phyloP scores from a whole-genome alignment of 352 stramenopile species.

The Phytophthora pseudosyringae region DNA sequence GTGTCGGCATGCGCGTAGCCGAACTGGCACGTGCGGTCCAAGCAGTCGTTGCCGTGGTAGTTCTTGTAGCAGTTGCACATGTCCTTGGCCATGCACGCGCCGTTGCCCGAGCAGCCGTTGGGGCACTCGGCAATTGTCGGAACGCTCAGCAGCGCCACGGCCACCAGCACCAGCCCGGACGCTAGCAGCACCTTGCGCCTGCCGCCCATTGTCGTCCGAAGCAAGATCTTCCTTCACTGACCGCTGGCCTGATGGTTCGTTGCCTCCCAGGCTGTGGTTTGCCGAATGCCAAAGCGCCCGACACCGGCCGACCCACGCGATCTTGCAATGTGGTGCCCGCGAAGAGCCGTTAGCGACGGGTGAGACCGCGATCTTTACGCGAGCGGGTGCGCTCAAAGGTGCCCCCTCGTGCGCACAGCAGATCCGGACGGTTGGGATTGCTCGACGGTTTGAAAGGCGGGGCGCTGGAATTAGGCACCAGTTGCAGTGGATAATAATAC shows the following conservation, averaged over 20 bases:
- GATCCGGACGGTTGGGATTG: constrained; percentile 10
- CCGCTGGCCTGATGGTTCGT: constrained; percentile 2
- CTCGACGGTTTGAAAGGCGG: constrained; percentile 18
- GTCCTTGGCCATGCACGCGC: constrained; percentile 80
- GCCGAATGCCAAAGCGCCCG: constrained; percentile 22
- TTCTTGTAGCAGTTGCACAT: constrained; percentile 90
- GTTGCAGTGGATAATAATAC: constrained; percentile 21
- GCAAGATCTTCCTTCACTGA: not conserved
- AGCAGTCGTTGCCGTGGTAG: constrained; percentile 84
- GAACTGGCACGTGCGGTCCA: constrained; percentile 86
- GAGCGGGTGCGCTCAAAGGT: not conserved
- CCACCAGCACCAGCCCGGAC: constrained; percentile 28
- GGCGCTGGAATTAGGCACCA: constrained; percentile 16
- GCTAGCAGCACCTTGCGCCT: constrained; percentile 25
- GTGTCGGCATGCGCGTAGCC: constrained; percentile 91
- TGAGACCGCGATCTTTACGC: constrained; percentile 35
- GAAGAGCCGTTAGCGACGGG: constrained; percentile 35
- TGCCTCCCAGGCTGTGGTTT: constrained; percentile 27
- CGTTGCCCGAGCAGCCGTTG: constrained; percentile 84
- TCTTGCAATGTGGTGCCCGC: constrained; percentile 17
- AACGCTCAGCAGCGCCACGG: constrained; percentile 26
- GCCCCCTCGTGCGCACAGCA: constrained; percentile 7
- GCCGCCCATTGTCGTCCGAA: constrained; percentile 18
- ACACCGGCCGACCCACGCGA: constrained; percentile 6
- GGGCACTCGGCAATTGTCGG: constrained; percentile 59